Evolutionary conservation across 768 basidiomycete species (phyloP), one percentile per base, ranked within the genome.

Genomic region (Panaeolus cyanescens): DNA sequence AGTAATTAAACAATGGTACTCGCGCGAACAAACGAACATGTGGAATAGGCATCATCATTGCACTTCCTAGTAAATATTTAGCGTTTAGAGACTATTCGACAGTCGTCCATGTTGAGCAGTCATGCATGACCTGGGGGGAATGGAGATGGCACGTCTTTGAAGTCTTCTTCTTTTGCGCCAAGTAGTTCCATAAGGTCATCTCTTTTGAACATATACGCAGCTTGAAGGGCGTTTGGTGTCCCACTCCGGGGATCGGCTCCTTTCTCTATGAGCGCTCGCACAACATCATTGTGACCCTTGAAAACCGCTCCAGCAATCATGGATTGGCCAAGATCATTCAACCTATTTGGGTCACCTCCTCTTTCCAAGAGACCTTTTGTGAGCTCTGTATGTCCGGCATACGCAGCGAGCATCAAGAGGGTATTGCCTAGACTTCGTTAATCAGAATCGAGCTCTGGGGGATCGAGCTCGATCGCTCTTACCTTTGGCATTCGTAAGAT

Each of bases 281-380:
- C 87, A 50, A 92, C 78, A 6, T 84, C 86, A 59, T 84, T 82
- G 67, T 89, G 79, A 0, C 78, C 83, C 71, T 93, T 93, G 77
- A 92, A 93, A 0, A 92, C 84, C 0, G 88, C 91, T 2, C 91
- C 92, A 6, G 91, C 88, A 20, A 93, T 75, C 22, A 90, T 85
- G 8, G 88, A 86, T 66, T 93, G 92, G 0, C 84, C 85, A 2
- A 82, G 79, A 65, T 92, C 90, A 71, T 93, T 93, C 55, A 85
- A 68, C 10, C 85, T 77, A 66, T 91, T 87, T 1, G 86, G 84
- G 70, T 92, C 89, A 36, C 84, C 89, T 2, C 83, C 83, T 32
- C 81, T 79, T 5, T 73, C 66, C 53, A 92, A 72, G 28, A 93
- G 80, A 13, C 79, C 80, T 50, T 75, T 75, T 1, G 83, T 75